Conservation (phyloP, 192 early-diverging fungal genomes). For the Lunasporangiospora selenospora region DNA sequence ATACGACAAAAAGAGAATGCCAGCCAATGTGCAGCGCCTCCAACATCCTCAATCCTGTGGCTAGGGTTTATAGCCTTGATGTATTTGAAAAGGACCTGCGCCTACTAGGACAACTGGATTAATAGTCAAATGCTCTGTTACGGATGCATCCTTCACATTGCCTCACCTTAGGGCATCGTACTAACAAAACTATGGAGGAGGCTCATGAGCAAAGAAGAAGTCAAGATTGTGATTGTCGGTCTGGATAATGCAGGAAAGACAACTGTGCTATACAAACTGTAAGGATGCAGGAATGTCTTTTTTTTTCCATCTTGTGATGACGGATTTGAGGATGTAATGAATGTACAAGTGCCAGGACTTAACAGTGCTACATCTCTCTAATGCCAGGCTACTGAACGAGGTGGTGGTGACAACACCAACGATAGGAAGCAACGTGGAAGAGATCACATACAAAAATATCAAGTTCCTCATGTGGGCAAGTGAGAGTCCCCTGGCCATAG, state of each 20-base stretch:
- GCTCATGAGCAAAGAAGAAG: constrained; percentile 65
- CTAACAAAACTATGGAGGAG: constrained; percentile 65
- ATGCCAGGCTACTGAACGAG: constrained; percentile 60
- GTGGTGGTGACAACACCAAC: constrained; percentile 72
- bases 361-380: constrained; percentile 1
- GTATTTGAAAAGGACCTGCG: too few relatives aligned
- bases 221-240: constrained; percentile 76
- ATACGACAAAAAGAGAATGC: too few relatives aligned
- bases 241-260: constrained; percentile 80
- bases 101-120: too few relatives aligned
- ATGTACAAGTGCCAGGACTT: neutral
- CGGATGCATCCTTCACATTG: too few relatives aligned
- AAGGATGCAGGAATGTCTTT: constrained; percentile 9
- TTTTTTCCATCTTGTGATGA: neutral
- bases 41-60: neutral
- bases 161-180: constrained; percentile 65
- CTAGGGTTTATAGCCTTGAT: too few relatives aligned
- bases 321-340: neutral
- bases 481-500: too few relatives aligned
- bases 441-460: constrained; percentile 72
- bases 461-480: constrained; percentile 77
- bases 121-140: too few relatives aligned
- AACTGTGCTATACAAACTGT: constrained; percentile 68
- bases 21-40: neutral
- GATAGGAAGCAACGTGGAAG: constrained; percentile 76